Conservation (phyloP, 768 basidiomycete genomes). For the Botryobasidium botryosum region DNA sequence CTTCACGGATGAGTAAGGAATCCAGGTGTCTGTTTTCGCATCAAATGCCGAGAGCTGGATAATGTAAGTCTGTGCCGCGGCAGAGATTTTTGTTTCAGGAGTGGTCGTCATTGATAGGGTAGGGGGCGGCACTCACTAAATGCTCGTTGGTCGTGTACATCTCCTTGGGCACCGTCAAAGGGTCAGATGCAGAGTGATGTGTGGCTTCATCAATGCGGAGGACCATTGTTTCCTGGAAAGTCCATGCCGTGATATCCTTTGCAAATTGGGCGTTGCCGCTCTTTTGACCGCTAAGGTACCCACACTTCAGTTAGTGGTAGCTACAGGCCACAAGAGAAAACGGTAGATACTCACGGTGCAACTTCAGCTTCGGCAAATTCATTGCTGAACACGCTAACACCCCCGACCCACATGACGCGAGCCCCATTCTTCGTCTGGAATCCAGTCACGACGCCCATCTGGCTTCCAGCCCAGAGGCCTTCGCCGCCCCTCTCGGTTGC, state of each 20-base stretch:
- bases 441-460: slow-evolving; percentile 63
- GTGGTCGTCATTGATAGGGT: neutral
- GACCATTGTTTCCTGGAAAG: slow-evolving; percentile 73
- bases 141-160: slow-evolving; percentile 77
- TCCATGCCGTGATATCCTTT: slow-evolving; percentile 68
- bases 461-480: slow-evolving; percentile 67
- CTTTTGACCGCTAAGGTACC: slow-evolving; percentile 35
- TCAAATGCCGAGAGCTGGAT: slow-evolving; percentile 57
- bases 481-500: slow-evolving; percentile 61
- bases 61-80: slow-evolving; percentile 41
- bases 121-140: neutral
- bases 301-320: neutral
- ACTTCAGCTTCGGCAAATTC: slow-evolving; percentile 49
- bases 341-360: slow-evolving; percentile 29
- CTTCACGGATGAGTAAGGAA: slow-evolving; percentile 45
- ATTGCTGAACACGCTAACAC: slow-evolving; percentile 65
- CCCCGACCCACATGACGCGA: slow-evolving; percentile 66
- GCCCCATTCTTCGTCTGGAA: slow-evolving; percentile 74
- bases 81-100: neutral
- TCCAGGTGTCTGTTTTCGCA: slow-evolving; percentile 40
- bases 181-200: slow-evolving; percentile 49
- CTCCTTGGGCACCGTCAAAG: slow-evolving; percentile 36
- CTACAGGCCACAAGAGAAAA: slow-evolving; percentile 1
- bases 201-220: slow-evolving; percentile 58
- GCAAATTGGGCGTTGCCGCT: slow-evolving; percentile 65